phyloP scores from a whole-genome alignment of 2,329 filamentous ascomycete species.

The Diplodia corticola region DNA sequence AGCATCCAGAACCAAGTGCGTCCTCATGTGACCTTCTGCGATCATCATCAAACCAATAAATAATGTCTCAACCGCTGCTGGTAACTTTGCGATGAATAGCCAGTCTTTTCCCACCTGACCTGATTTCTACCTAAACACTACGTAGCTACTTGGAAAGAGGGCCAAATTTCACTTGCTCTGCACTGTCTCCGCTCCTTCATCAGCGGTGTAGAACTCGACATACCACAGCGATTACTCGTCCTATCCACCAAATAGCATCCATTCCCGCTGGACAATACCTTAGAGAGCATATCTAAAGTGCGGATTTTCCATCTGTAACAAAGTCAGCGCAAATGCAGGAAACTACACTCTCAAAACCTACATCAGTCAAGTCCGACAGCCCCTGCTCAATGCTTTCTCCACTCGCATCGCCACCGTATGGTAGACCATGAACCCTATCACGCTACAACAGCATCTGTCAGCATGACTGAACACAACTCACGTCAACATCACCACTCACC shows the following conservation, averaged over 20 bases:
- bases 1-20: too few species aligned
- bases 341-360: neutral
- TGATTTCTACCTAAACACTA: too few species aligned
- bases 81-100: too few species aligned
- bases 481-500: neutral
- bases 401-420: neutral
- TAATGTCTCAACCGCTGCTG: too few species aligned
- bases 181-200: too few species aligned
- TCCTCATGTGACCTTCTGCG: too few species aligned
- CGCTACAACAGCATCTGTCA: neutral
- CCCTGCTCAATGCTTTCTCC: neutral
- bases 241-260: neutral
- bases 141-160: too few species aligned
- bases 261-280: neutral
- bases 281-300: constrained; percentile 1
- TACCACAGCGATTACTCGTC: neutral
- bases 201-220: neutral
- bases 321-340: neutral
- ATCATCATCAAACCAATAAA: too few species aligned
- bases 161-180: too few species aligned
- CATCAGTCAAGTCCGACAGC: constrained; percentile 6
- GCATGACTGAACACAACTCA: neutral
- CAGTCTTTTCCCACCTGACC: too few species aligned
- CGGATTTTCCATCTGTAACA: neutral
- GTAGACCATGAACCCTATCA: neutral